Percentiles rank a stretch among this genome's conserved stretches.
phyloP scores from a whole-genome alignment of 148 eudicot species.

The Spergularia bocconei region DNA sequence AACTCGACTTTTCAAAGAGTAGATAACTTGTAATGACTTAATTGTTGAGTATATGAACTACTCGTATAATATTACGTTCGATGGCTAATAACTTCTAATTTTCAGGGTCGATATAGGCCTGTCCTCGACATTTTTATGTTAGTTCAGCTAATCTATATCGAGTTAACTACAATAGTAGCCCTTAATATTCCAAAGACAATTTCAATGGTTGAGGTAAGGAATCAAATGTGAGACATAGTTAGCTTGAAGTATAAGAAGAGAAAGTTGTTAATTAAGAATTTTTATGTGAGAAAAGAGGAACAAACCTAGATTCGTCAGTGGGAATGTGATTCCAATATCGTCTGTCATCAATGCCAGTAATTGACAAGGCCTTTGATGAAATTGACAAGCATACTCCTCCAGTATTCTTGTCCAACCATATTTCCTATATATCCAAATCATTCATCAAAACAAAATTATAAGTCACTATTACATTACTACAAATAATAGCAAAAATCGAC shows the following conservation, averaged over 20 bases:
- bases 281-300: neutral
- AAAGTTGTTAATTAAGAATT: too few species aligned
- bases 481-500: neutral
- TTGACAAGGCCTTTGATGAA: constrained; percentile 66
- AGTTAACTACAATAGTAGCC: too few species aligned
- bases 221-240: neutral
- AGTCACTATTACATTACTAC: neutral
- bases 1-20: too few species aligned
- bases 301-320: constrained; percentile 86
- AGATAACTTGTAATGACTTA: too few species aligned
- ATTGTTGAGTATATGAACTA: too few species aligned
- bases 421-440: constrained; percentile 43
- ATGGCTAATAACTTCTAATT: neutral
- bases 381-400: constrained; percentile 82
- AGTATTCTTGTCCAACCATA: constrained; percentile 80
- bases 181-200: neutral
- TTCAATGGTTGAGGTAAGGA: neutral
- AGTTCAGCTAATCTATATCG: too few species aligned
- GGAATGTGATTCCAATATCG: constrained; percentile 89
- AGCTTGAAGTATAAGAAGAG: neutral
- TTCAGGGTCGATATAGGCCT: too few species aligned
- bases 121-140: too few species aligned
- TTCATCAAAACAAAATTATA: neutral
- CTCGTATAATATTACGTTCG: too few species aligned
- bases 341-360: constrained; percentile 88